phyloP scores from a whole-genome alignment of 2,329 filamentous ascomycete genomes.

The Aspergillus tubingensis region DNA sequence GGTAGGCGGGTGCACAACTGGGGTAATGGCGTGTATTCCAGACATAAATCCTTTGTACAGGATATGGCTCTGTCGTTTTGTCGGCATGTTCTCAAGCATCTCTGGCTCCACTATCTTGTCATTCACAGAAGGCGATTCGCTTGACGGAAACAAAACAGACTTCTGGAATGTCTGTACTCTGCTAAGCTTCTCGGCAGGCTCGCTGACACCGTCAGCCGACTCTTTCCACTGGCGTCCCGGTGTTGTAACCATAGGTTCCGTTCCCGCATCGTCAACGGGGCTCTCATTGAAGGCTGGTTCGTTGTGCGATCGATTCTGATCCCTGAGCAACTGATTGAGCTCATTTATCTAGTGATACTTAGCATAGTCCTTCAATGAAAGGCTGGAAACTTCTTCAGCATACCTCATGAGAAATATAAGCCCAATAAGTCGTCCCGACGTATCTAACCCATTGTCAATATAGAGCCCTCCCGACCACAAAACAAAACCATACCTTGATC shows the following conservation, averaged over 20 bases:
- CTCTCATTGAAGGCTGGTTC: slow-evolving; percentile 22
- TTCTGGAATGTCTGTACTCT: slow-evolving; percentile 37
- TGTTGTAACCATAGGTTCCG: slow-evolving; percentile 20
- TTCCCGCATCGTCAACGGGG: slow-evolving; percentile 24
- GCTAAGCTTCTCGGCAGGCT: slow-evolving; percentile 18
- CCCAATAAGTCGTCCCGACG: slow-evolving; percentile 50
- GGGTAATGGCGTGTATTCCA: slow-evolving; percentile 49
- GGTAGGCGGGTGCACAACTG: slow-evolving; percentile 47
- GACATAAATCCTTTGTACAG: slow-evolving; percentile 51
- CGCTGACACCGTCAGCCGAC: slow-evolving; percentile 19
- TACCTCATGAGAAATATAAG: slow-evolving; percentile 49
- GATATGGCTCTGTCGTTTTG: slow-evolving; percentile 49
- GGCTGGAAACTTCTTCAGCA: not conserved
- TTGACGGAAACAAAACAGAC: slow-evolving; percentile 40
- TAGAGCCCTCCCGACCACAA: slow-evolving; percentile 8
- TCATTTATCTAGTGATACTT: slow-evolving; percentile 43
- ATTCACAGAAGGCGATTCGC: slow-evolving; percentile 37
- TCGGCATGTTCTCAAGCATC: slow-evolving; percentile 46
- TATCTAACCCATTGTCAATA: slow-evolving; percentile 34
- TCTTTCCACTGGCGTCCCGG: slow-evolving; percentile 24
- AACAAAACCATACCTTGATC: slow-evolving; percentile 41
- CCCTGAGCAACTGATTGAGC: slow-evolving; percentile 46
- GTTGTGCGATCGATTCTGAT: slow-evolving; percentile 43
- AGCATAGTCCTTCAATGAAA: slow-evolving; percentile 1
- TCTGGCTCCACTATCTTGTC: slow-evolving; percentile 40